Evolutionary conservation across 495 filamentous ascomycete species (phyloP).

Genomic region (Melanomma pulvis-pyrius): DNA sequence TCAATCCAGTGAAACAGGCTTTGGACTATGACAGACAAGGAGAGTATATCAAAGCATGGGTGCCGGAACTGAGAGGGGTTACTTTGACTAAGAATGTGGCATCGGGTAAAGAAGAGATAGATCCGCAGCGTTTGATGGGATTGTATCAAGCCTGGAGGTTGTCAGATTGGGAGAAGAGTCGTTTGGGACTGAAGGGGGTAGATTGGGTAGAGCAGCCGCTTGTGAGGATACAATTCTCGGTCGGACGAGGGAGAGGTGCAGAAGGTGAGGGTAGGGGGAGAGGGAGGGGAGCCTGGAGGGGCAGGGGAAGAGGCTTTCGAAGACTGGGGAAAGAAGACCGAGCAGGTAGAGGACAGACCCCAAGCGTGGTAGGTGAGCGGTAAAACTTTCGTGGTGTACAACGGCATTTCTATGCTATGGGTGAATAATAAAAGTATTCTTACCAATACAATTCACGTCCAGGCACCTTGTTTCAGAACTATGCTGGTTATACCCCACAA

Average conservation of each 20-base stretch:
- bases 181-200: conserved; percentile 52
- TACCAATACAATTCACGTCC: not conserved
- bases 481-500: not conserved
- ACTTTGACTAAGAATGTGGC: conserved; percentile 20
- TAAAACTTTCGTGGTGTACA: not conserved
- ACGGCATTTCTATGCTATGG: not conserved
- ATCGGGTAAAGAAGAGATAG: conserved; percentile 13
- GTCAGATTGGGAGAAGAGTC: conserved; percentile 32
- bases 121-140: conserved; percentile 52
- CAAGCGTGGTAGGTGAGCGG: not conserved
- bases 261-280: conserved; percentile 30
- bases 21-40: conserved; percentile 69
- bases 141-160: conserved; percentile 69
- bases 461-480: not conserved
- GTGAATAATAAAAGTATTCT: not conserved
- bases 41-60: conserved; percentile 67
- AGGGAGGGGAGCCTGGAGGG: not conserved
- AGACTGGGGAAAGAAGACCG: not conserved
- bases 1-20: conserved; percentile 74
- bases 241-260: conserved; percentile 43
- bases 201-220: conserved; percentile 61
- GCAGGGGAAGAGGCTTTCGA: not conserved
- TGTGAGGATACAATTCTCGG: conserved; percentile 58
- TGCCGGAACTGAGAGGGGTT: conserved; percentile 60
- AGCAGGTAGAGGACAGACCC: not conserved